phyloP scores from a whole-genome alignment of 805 yeast species.

The Yarrowia divulgata region DNA sequence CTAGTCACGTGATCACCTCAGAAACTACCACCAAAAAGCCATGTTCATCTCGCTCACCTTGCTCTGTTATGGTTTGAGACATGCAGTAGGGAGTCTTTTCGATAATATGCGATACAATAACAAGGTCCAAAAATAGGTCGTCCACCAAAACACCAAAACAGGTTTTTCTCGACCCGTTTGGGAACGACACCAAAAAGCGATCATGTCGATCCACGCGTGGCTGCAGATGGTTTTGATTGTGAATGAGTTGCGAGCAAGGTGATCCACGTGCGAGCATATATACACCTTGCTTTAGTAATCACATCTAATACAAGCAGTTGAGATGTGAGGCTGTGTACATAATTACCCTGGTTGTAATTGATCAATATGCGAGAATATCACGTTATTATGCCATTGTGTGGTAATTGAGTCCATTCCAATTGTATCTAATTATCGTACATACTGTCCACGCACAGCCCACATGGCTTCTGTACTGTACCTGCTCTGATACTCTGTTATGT shows the following conservation, averaged over 20 bases:
- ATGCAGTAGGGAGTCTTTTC: slow-evolving; percentile 12
- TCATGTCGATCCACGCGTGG: slow-evolving; percentile 4
- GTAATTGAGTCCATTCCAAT: no score
- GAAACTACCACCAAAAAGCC: neutral
- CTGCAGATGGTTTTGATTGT: neutral
- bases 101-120: neutral
- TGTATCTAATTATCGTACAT: no score
- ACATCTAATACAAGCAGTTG: no score
- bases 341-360: no score
- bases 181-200: neutral
- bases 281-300: neutral
- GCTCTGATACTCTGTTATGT: neutral
- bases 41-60: neutral
- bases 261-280: no score
- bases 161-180: neutral
- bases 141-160: neutral
- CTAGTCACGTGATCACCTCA: neutral
- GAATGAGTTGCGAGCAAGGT: no score
- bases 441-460: neutral
- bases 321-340: no score
- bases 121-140: slow-evolving; percentile 7
- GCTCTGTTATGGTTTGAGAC: slow-evolving; percentile 1
- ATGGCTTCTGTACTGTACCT: neutral
- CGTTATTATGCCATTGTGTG: neutral
- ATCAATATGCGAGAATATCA: neutral